Conservation (phyloP, 2,329 filamentous ascomycete species). For the Xylogone sp. region DNA sequence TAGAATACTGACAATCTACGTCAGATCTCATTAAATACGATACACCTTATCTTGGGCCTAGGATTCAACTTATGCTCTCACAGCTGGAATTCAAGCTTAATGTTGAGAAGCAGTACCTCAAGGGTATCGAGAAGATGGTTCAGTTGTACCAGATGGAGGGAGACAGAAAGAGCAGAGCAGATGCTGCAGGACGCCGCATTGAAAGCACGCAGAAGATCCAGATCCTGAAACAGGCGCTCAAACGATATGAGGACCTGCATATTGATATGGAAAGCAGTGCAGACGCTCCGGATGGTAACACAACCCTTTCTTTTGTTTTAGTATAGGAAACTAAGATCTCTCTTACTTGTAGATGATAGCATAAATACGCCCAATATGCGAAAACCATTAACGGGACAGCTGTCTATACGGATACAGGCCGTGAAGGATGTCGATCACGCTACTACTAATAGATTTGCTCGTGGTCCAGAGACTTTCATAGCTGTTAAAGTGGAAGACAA, state of each 20-base stretch:
- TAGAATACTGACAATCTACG: slow-evolving; percentile 10
- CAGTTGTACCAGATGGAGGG: slow-evolving; percentile 96
- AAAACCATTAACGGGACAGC: slow-evolving; percentile 89
- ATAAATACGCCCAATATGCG: slow-evolving; percentile 92
- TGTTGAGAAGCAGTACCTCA: slow-evolving; percentile 98
- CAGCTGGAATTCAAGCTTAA: slow-evolving; percentile 98
- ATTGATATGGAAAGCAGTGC: slow-evolving; percentile 78
- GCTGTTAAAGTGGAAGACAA: slow-evolving; percentile 96
- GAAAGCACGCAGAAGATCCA: slow-evolving; percentile 99
- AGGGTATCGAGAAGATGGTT: slow-evolving; percentile 99
- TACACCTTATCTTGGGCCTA: slow-evolving; percentile 88
- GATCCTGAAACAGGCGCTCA: slow-evolving; percentile 89
- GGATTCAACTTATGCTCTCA: slow-evolving; percentile 98
- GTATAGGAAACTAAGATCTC: slow-evolving; percentile 1
- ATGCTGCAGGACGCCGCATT: slow-evolving; percentile 82
- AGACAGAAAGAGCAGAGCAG: slow-evolving; percentile 89
- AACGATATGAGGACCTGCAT: slow-evolving; percentile 95
- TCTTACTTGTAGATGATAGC: slow-evolving; percentile 70
- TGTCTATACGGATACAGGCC: slow-evolving; percentile 80
- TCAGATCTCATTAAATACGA: slow-evolving; percentile 98
- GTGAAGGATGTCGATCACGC: slow-evolving; percentile 95
- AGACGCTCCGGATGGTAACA: slow-evolving; percentile 76
- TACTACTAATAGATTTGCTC: slow-evolving; percentile 75
- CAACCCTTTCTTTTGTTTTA: background rate
- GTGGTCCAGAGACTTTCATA: slow-evolving; percentile 92